Percentiles rank a stretch among this genome's conserved stretches.
Conservation (phyloP, 148 eudicot genomes). For the Cornus florida region DNA sequence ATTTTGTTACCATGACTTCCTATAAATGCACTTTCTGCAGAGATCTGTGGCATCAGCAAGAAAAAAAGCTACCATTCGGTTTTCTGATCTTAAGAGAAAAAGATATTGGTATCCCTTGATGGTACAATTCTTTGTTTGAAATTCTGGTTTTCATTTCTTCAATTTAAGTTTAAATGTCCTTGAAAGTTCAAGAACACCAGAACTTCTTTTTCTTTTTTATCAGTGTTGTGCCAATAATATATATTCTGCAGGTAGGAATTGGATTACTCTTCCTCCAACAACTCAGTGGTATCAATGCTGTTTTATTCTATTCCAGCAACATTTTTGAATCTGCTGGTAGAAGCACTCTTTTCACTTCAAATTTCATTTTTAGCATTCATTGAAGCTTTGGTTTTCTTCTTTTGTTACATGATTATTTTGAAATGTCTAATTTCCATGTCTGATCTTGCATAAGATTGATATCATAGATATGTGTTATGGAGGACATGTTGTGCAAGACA, state of each 20-base stretch:
- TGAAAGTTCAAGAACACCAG: neutral
- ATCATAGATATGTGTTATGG: neutral
- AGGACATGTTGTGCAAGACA: neutral
- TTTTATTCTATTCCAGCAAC: conserved; percentile 75
- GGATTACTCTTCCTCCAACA: conserved; percentile 88
- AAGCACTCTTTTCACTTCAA: neutral
- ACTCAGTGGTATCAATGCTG: conserved; percentile 84
- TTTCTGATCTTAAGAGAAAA: conserved; percentile 56
- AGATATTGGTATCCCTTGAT: conserved; percentile 84
- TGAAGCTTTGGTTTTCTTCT: neutral
- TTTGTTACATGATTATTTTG: neutral
- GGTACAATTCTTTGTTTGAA: conserved; percentile 48
- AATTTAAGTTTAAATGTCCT: neutral
- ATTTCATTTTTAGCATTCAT: neutral
- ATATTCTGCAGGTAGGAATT: conserved; percentile 59
- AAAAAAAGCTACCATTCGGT: conserved; percentile 56
- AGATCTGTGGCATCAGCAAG: conserved; percentile 67
- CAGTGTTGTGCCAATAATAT: neutral
- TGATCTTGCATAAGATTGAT: neutral
- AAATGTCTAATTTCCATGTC: neutral
- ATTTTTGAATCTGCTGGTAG: conserved; percentile 84
- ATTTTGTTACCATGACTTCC: neutral
- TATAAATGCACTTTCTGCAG: conserved; percentile 35
- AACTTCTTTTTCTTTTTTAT: neutral
- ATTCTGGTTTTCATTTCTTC: conserved; percentile 10